phyloP scores from a whole-genome alignment of 495 filamentous ascomycete genomes.

The Aspergillus sparsus region DNA sequence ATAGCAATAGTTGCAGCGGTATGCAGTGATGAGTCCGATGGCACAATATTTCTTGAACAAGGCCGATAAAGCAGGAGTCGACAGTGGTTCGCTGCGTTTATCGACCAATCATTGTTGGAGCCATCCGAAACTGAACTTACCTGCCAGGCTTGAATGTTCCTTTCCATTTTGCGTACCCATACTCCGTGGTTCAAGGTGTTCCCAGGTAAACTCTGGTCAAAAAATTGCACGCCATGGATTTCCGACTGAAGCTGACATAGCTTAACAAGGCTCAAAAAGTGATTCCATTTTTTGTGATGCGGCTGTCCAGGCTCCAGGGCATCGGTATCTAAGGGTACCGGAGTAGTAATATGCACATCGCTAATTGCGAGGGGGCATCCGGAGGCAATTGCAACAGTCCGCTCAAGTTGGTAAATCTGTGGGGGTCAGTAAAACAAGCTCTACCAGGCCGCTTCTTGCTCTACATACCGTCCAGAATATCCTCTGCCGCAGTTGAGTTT shows the following conservation, averaged over 20 bases:
- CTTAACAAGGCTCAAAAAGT: not conserved
- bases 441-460: not conserved
- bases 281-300: not conserved
- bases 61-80: not conserved
- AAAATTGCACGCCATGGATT: slow-evolving; percentile 1
- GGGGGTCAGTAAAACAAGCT: not conserved
- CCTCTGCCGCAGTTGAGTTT: not conserved
- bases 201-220: not conserved
- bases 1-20: not conserved
- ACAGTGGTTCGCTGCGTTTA: not conserved
- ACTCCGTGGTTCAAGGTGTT: not conserved
- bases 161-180: not conserved
- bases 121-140: not conserved
- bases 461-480: not conserved
- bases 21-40: not conserved
- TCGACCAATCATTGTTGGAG: not conserved
- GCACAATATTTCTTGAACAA: not conserved
- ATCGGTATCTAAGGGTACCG: not conserved
- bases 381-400: not conserved
- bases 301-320: not conserved
- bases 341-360: not conserved
- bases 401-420: not conserved
- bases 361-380: not conserved
- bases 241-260: not conserved
- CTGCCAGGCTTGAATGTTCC: not conserved